Base-by-base conservation (phyloP, 495 filamentous ascomycete species). In the Neurospora hispaniola region DNA sequence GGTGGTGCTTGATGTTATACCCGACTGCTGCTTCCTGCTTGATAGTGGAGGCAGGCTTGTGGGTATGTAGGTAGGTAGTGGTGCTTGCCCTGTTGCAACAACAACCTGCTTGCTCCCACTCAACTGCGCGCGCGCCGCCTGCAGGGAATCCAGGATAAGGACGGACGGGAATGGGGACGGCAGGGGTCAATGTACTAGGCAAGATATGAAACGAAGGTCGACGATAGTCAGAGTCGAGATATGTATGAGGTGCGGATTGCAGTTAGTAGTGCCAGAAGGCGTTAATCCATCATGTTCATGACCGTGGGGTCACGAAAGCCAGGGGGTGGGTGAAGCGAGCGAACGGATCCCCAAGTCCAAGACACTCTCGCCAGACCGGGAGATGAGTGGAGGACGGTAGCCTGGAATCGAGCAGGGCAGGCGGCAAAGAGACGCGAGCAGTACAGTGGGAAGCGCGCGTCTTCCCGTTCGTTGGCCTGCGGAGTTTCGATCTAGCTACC, bases 361-460 rank as follows among this genome's bases (percentile, higher is more conserved):
- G 73, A 79, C 70, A 66, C 54, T 66, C 27, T 76, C 71, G 71
- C 70, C 73, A 40, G 74, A 71, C 73, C 62, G 70, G 71, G 76
- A 78, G 70, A 77, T 74, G 77, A 81, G 77, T 81, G 79, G 79
- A 78, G 73, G 78, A 77, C 74, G 77, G 69, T 72, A 23, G 69
- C 72, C 71, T 74, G 77, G 71, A 76, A 68, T 59, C 38, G 71
- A 71, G 68, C 66, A 44, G 72, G 70, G 71, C 73, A 71, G 78
- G 79, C 78, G 79, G 80, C 76, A 81, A 81, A 80, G 77, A 80
- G 75, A 79, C 79, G 78, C 80, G 78, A 80, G 77, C 79, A 69
- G 73, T 66, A 66, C 54, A 66, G 73, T 74, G 69, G 70, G 79
- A 81, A 82, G 78, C 79, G 80, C 80, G 80, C 80, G 80, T 82